Base-by-base conservation (phyloP, 805 yeast species). In the Wickerhamiella sergipiensis region DNA sequence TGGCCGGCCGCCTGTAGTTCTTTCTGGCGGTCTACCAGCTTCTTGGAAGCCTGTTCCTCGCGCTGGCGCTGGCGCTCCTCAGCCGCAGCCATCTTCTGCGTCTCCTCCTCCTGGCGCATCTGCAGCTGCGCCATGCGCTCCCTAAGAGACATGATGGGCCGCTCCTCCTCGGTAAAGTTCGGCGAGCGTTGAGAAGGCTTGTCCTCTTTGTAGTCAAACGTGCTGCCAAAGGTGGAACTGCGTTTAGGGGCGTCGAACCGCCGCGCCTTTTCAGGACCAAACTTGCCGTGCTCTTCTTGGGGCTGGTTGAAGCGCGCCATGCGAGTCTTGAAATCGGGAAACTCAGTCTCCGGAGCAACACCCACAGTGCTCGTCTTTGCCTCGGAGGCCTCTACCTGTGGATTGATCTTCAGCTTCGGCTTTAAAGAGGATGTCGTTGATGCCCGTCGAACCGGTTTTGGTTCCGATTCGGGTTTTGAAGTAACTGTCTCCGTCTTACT, bases 41-140 rank as follows among this genome's bases (percentile, higher is more conserved):
- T 36, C 19, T 36, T 29, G 33, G 33, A 7, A 12, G 33, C 15
- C 15, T 29, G 33, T 12, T 29, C 55, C 60, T 72, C 52, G 10
- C 80, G 77, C 4, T 79, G 81, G 57, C 78, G 31, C 29, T 54
- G 52, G 13, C 55, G 55, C 23, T 59, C 61, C 60, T 74, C 57
- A 7, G 81, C 78, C 2, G 79, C 82, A 56, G 79, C 89, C 2
- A 58, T 60, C 52, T 79, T 71, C 53, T 82, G 90, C 19, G 82
- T 85, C 59, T 86, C 94, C 61, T 83, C 84, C 53, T 77, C 78
- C 62, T 86, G 95, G 52, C 81, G 80, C 61, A 85, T 78, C 64
- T 89, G 95, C 48, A 90, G 71, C 60, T 85, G 60, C 5, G 87
- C 86, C 62, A 90, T 87, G 57, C 97, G 76, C 59, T 92, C 97